Base-by-base conservation (phyloP, 202 grass and related monocot species). In the Hordeum pubiflorum region DNA sequence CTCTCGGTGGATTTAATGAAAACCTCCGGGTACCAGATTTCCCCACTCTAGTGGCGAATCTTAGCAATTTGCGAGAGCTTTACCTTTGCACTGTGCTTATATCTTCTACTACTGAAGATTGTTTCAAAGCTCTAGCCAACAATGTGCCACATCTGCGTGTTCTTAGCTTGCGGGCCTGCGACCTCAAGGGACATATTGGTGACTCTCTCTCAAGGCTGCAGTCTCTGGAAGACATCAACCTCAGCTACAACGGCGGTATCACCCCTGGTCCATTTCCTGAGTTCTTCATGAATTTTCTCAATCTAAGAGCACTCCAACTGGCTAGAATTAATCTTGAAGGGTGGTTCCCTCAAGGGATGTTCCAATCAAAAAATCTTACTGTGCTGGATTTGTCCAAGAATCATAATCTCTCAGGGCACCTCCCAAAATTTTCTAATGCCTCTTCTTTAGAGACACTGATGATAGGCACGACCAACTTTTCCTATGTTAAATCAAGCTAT, bases 371-470 rank as follows among this genome's bases (percentile, higher is more conserved):
- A 46, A 79, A 83, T 14, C 48, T 87, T 33, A 37, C 1, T 10
- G 36, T 60, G 4, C 74, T 87, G 38, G 86, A 83, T 68, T 23
- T 83, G n/a, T 83, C 86, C 1, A 0, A 24, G 6, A 87, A 87
- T 29, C 0, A 3, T 10, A 27, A 58, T 10, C 67, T 87, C 15
- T 68, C 20, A 9, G 86, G 56, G 0, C 5, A 56, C 27, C 4
- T 83, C 38, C 58, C 80, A 3, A 32, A 79, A 4, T 83, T 87
- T 70, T 7, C 1, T 4, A 14, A 63, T 26, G 36, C 17, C 18
- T 79, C 41, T 24, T 60, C 65, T 4, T 24, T 83, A 23, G 67
- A 87, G 54, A 67, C 6, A 36, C 46, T 87, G 48, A 52, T 59
- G 20, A 80, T 79, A 6, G 4, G 1, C 0, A 23, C 2, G 8